Percentiles rank a stretch among this genome's conserved stretches.
phyloP scores from a whole-genome alignment of 495 filamentous ascomycete genomes.

The Penicillium goetzii region DNA sequence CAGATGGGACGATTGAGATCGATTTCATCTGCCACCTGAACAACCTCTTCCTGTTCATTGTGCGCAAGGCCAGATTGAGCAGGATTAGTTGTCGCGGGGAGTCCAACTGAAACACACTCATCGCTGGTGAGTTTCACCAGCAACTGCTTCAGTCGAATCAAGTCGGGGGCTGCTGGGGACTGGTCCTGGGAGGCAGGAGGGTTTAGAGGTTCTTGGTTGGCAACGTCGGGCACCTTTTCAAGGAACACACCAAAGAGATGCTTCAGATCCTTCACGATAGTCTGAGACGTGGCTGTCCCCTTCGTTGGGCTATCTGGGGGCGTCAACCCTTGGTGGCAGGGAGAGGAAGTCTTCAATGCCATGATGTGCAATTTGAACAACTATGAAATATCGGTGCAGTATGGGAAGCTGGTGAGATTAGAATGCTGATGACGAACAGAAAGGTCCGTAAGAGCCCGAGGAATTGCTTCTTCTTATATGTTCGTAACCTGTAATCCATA shows the following conservation, averaged over 20 bases:
- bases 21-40: slow-evolving; percentile 19
- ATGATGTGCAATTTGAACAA: no score
- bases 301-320: slow-evolving; percentile 4
- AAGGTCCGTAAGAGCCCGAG: no score
- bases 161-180: slow-evolving; percentile 14
- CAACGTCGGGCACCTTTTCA: slow-evolving; percentile 21
- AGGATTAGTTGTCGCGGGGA: neutral
- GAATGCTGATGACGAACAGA: no score
- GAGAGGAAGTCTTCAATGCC: no score
- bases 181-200: slow-evolving; percentile 19
- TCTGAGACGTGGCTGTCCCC: neutral
- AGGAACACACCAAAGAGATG: slow-evolving; percentile 16
- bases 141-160: slow-evolving; percentile 20
- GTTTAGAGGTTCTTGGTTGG: slow-evolving; percentile 22
- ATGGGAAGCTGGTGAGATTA: no score
- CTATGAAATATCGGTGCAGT: no score
- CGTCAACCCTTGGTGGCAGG: neutral
- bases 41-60: neutral
- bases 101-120: slow-evolving; percentile 3
- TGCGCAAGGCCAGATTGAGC: neutral
- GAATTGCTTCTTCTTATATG: no score
- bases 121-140: neutral
- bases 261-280: slow-evolving; percentile 1
- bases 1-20: slow-evolving; percentile 28
- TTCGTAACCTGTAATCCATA: no score